phyloP scores from a whole-genome alignment of 257 asterid species.

The Nicotiana tomentosiformis region DNA sequence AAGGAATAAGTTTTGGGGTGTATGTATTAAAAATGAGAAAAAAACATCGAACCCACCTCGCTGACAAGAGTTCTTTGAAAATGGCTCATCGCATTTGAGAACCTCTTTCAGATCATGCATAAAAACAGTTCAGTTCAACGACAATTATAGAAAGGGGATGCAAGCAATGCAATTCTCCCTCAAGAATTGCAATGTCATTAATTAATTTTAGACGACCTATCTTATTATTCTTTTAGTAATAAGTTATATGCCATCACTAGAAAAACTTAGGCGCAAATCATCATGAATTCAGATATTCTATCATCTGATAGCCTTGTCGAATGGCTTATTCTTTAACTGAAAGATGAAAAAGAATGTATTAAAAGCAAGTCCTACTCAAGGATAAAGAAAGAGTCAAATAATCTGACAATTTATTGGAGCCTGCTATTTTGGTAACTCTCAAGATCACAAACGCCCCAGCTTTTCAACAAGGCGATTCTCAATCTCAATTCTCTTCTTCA shows the following conservation, averaged over 20 bases:
- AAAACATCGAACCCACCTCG: too few relatives aligned
- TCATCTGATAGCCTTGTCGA: neutral
- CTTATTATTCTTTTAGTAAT: neutral
- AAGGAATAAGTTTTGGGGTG: too few relatives aligned
- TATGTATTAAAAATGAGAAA: too few relatives aligned
- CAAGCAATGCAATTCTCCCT: too few relatives aligned
- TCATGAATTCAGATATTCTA: conserved; percentile 5
- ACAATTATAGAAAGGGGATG: too few relatives aligned
- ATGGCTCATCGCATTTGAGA: too few relatives aligned
- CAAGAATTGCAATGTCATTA: too few relatives aligned
- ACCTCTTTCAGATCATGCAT: too few relatives aligned
- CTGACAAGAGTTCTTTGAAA: too few relatives aligned
- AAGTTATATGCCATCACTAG: neutral
- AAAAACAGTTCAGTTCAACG: too few relatives aligned
- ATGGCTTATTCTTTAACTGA: neutral
- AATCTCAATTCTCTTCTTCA: conserved; percentile 74
- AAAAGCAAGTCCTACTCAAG: neutral
- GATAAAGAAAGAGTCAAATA: neutral
- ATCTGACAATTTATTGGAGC: neutral
- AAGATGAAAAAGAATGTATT: neutral
- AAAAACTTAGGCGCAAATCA: neutral
- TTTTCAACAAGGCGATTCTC: conserved; percentile 63
- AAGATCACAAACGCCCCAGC: conserved; percentile 49
- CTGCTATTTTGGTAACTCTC: neutral
- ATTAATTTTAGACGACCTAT: too few relatives aligned